Percentiles rank a stretch among this genome's conserved stretches.
Evolutionary conservation across 2,329 filamentous ascomycete species (phyloP).

Genomic region (Sordariomycetes sp.): DNA sequence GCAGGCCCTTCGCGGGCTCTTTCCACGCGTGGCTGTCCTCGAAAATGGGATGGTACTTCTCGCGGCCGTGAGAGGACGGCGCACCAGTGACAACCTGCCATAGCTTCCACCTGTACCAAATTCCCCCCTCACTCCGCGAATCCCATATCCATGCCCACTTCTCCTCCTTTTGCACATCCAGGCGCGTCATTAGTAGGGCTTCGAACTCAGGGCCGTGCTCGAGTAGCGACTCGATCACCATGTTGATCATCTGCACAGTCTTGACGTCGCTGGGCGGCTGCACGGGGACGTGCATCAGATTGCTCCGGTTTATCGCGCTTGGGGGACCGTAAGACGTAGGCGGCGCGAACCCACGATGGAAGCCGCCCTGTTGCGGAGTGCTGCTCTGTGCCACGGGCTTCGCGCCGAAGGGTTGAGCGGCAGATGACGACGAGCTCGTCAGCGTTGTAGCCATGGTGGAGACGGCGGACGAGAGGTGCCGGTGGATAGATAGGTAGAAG

Average conservation of each 20-base stretch:
- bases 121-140: constrained; percentile 62
- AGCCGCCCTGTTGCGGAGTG: background rate
- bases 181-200: constrained; percentile 77
- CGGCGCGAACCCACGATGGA: constrained; percentile 58
- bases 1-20: constrained; percentile 59
- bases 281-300: constrained; percentile 58
- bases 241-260: constrained; percentile 76
- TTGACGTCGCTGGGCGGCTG: constrained; percentile 67
- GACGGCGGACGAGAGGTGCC: constrained; percentile 72
- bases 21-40: constrained; percentile 72
- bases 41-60: constrained; percentile 55
- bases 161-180: constrained; percentile 74
- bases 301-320: constrained; percentile 8
- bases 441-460: constrained; percentile 26
- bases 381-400: constrained; percentile 38
- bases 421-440: constrained; percentile 27
- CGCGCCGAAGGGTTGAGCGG: constrained; percentile 67
- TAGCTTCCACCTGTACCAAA: constrained; percentile 88
- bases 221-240: constrained; percentile 70
- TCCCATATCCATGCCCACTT: constrained; percentile 95
- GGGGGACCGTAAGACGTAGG: constrained; percentile 55
- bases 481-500: constrained; percentile 68
- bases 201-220: constrained; percentile 81
- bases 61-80: background rate
- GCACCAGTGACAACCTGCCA: constrained; percentile 74